phyloP scores from a whole-genome alignment of 169 alveolate genomes.

The Amoebophrya sp. region DNA sequence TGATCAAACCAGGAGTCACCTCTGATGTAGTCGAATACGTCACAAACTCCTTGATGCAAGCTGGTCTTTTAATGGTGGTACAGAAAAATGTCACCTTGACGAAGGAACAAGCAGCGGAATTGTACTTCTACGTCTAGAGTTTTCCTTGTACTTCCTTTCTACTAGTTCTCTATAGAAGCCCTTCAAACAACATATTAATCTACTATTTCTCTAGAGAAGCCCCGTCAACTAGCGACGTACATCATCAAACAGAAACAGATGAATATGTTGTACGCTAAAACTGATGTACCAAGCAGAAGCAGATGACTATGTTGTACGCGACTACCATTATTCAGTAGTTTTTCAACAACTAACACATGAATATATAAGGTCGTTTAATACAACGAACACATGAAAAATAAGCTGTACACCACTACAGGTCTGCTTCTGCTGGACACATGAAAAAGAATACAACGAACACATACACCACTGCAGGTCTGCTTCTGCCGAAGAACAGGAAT shows the following conservation, averaged over 20 bases:
- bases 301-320: too few relatives aligned
- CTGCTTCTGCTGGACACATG: background rate
- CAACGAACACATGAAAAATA: background rate
- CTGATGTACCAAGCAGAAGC: too few relatives aligned
- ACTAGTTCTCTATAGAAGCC: background rate
- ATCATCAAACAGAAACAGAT: too few relatives aligned
- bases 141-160: background rate
- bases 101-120: background rate
- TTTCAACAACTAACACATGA: too few relatives aligned
- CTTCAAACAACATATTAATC: too few relatives aligned
- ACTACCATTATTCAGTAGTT: too few relatives aligned
- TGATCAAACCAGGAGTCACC: background rate
- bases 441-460: background rate
- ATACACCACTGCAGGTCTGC: background rate
- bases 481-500: background rate
- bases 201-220: too few relatives aligned
- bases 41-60: background rate
- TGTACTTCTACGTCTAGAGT: too few relatives aligned
- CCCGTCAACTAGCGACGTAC: too few relatives aligned
- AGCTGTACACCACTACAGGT: background rate
- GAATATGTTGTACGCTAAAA: too few relatives aligned
- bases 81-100: background rate
- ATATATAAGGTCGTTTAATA: too few relatives aligned
- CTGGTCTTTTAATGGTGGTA: background rate
- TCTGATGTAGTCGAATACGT: background rate